Base-by-base conservation (phyloP, 345 rosid species). In the Gossypium bickii region DNA sequence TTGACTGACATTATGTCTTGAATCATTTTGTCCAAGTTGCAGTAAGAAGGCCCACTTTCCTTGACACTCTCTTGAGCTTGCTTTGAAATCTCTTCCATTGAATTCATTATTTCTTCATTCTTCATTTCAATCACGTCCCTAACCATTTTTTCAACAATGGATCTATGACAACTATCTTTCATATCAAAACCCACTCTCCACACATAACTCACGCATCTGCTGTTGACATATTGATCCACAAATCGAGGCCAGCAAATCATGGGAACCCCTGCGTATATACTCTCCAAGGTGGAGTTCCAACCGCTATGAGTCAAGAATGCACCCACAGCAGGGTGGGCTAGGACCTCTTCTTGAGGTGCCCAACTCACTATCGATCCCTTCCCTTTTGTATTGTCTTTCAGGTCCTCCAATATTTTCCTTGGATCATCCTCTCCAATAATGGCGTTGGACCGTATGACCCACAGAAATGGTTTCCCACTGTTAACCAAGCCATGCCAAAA, bases 231-330 rank as follows among this genome's bases (percentile, higher is more conserved):
- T 66, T 87, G 92, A 43, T 87, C 89, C 0, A 56, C 80, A 38
- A 77, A 74, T 61, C 2, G 76, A 6, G 89, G 87, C 88, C 85
- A 87, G 34, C 90, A 87, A 18, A 89, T 73, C 88, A 84, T 82
- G 0, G 89, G 90, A 61, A 82, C 81, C 1, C 88, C 89, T 0
- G 80, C 82, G 0, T 51, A 59, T 0, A 83, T 63, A 25, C 89
- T 82, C 61, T 89, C 90, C 80, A 87, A 27, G 0, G 83, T 88
- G 0, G 90, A 88, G 81, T 88, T 88, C 90, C 92, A 88, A 2
- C 90, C 86, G 16, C 80, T 72, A 24, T 84, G 86, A 0, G 86
- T 82, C 48, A 83, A 66, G 55, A 86, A 85, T 52, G 84, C 88
- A 47, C 86, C 86, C 0, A 83, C 44, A 0, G 92, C 79, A 2